A percentile compares a stretch with the other conserved stretches of the same genome.
phyloP scores from a whole-genome alignment of 768 basidiomycete genomes.

The Trametes meyenii region DNA sequence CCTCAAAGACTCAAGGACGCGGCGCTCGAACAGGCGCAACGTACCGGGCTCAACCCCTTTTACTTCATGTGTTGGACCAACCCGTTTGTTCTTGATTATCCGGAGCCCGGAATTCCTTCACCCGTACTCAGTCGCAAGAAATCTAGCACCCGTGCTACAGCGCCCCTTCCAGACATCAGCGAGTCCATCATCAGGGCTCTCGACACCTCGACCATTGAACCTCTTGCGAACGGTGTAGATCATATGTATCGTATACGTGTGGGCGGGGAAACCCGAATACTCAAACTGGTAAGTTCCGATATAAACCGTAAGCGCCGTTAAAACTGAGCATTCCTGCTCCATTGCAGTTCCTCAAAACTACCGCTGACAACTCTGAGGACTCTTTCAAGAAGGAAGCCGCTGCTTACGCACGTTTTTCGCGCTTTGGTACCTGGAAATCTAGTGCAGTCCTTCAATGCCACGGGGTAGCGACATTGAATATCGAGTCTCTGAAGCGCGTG shows the following conservation, averaged over 20 bases:
- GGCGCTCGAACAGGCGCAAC: not conserved
- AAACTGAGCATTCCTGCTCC: no score
- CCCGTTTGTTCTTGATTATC: conserved; percentile 1
- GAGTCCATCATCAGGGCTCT: no score
- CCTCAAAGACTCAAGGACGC: not conserved
- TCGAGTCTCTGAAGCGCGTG: no score
- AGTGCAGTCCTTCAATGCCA: not conserved
- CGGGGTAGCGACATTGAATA: not conserved
- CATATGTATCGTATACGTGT: not conserved
- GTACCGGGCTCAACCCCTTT: conserved; percentile 3
- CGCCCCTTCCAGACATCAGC: not conserved
- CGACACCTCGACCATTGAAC: not conserved
- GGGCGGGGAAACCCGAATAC: not conserved
- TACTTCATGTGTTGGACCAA: conserved; percentile 6
- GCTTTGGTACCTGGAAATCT: not conserved
- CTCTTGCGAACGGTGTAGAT: not conserved
- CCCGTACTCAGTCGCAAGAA: not conserved
- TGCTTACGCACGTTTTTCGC: not conserved
- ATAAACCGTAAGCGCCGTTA: not conserved
- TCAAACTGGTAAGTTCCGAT: not conserved
- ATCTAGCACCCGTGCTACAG: no score
- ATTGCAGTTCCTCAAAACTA: not conserved
- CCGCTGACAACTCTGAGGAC: not conserved
- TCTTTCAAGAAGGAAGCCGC: not conserved
- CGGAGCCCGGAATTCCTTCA: no score